Conservation (phyloP, 805 yeast species). For the Cyberlindnera amylophila region DNA sequence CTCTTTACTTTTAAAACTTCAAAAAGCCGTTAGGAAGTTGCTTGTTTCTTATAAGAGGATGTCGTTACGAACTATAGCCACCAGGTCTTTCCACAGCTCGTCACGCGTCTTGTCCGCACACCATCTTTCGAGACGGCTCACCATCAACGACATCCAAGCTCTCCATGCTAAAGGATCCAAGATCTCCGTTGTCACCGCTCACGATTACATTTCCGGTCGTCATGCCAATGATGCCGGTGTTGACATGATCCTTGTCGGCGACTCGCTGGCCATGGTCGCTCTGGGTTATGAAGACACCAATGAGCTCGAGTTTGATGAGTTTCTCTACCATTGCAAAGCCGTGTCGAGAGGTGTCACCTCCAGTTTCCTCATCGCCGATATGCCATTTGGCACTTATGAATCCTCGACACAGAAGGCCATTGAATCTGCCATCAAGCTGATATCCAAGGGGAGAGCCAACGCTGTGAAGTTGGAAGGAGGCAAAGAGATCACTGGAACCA, state of each 20-base stretch:
- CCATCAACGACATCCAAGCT: slow-evolving; percentile 38
- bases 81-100: too few relatives aligned
- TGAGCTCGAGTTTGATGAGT: slow-evolving; percentile 74
- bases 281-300: slow-evolving; percentile 77
- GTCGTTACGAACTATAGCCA: too few relatives aligned
- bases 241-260: slow-evolving; percentile 81
- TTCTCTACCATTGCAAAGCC: slow-evolving; percentile 69
- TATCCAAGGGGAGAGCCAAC: slow-evolving; percentile 53
- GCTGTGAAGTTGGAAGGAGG: slow-evolving; percentile 90
- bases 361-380: slow-evolving; percentile 74
- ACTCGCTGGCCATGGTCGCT: slow-evolving; percentile 89
- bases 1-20: too few relatives aligned
- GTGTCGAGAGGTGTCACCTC: slow-evolving; percentile 66
- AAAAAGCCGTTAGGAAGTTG: too few relatives aligned
- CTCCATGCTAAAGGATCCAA: slow-evolving; percentile 35
- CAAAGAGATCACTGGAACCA: slow-evolving; percentile 45
- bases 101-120: too few relatives aligned
- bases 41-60: too few relatives aligned
- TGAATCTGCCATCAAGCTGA: slow-evolving; percentile 48
- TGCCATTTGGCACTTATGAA: slow-evolving; percentile 89
- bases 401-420: slow-evolving; percentile 58
- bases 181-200: slow-evolving; percentile 69
- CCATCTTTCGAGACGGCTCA: slow-evolving; percentile 7
- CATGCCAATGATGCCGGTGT: slow-evolving; percentile 62
- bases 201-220: slow-evolving; percentile 75